Evolutionary conservation across 495 filamentous ascomycete species (phyloP).

Genomic region (Aspergillus bridgeri): DNA sequence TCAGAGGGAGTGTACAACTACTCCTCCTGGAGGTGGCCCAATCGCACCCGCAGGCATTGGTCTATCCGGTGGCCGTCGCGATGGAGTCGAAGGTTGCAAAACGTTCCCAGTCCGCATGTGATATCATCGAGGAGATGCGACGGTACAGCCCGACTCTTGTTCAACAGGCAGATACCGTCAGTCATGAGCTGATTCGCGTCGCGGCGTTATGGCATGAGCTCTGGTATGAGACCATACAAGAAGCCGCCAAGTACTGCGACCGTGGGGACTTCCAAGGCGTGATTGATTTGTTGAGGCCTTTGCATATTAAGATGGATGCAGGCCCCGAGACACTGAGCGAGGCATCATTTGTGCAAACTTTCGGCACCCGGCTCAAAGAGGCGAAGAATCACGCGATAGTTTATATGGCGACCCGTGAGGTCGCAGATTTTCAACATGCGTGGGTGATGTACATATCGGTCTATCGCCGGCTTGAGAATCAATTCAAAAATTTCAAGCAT

Average conservation of each 20-base stretch:
- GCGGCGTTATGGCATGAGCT: constrained; percentile 97
- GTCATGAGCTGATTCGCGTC: constrained; percentile 90
- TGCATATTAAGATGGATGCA: constrained; percentile 85
- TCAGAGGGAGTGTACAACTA: constrained; percentile 85
- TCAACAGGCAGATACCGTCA: constrained; percentile 91
- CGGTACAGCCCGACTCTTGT: constrained; percentile 88
- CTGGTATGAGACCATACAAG: constrained; percentile 99
- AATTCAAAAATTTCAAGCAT: constrained; percentile 83
- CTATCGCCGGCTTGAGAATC: constrained; percentile 90
- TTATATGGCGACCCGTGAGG: constrained; percentile 77
- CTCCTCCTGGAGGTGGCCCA: constrained; percentile 87
- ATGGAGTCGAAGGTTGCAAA: constrained; percentile 86
- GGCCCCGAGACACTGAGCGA: constrained; percentile 91
- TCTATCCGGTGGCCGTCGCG: constrained; percentile 96
- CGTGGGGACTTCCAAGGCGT: constrained; percentile 90
- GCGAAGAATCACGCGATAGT: constrained; percentile 91
- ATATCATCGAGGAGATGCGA: constrained; percentile 97
- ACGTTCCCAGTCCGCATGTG: constrained; percentile 78
- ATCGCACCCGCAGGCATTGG: constrained; percentile 89
- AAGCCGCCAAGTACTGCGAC: too few relatives aligned
- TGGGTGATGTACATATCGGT: constrained; percentile 99
- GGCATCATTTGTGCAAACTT: constrained; percentile 93
- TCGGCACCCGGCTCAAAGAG: constrained; percentile 89
- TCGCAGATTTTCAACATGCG: constrained; percentile 91
- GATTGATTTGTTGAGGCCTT: constrained; percentile 82